phyloP scores from a whole-genome alignment of 768 basidiomycete species.

The Boletus bicolor region DNA sequence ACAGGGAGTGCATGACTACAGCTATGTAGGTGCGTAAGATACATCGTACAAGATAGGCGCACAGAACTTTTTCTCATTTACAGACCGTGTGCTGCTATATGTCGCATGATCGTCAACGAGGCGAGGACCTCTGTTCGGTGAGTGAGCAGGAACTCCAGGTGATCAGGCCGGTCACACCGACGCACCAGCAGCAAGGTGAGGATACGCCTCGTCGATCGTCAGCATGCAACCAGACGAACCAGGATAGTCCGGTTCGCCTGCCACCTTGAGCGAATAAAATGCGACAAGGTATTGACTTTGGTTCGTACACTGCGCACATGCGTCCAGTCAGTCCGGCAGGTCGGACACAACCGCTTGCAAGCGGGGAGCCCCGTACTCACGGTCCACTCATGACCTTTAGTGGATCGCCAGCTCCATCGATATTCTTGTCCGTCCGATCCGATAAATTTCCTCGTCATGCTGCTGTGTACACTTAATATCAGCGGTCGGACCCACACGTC shows the following conservation, averaged over 20 bases:
- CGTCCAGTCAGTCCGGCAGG: background rate
- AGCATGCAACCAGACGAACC: conserved; percentile 60
- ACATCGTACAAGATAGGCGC: conserved; percentile 3
- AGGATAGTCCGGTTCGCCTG: conserved; percentile 52
- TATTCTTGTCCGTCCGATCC: conserved; percentile 62
- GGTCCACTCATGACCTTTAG: conserved; percentile 59
- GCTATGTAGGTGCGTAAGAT: conserved; percentile 1
- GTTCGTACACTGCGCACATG: conserved; percentile 50
- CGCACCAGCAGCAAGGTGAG: conserved; percentile 54
- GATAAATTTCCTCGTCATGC: conserved; percentile 47
- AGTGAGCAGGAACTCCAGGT: conserved; percentile 12
- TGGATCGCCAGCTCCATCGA: conserved; percentile 51
- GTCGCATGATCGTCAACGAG: conserved; percentile 61
- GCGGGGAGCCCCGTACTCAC: conserved; percentile 36
- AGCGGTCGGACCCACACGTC: background rate
- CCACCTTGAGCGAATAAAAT: conserved; percentile 54
- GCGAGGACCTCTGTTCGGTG: conserved; percentile 52
- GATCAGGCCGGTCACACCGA: conserved; percentile 5
- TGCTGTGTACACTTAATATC: conserved; percentile 30
- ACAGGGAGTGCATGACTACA: conserved; percentile 14
- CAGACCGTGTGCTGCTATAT: conserved; percentile 48
- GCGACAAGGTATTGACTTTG: conserved; percentile 50
- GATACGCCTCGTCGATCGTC: conserved; percentile 59
- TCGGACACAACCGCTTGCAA: background rate
- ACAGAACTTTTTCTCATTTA: conserved; percentile 19